Base-by-base conservation (phyloP, 805 yeast species). In the Ogataea ramenticola region DNA sequence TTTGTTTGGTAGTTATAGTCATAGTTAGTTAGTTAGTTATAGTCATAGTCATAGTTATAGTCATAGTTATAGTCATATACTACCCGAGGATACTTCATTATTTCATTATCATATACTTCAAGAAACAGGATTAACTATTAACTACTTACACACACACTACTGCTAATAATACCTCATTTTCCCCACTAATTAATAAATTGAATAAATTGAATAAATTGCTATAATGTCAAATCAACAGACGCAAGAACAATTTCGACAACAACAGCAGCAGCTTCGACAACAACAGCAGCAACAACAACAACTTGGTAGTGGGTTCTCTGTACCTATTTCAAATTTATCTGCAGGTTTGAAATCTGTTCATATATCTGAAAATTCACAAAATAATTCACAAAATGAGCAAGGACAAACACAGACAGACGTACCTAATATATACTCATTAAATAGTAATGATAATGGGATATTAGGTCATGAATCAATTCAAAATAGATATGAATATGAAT, bases 321-420 rank as follows among this genome's bases (percentile, higher is more conserved):
- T 39, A 66, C 40, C 70, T 43, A 71, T 71, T 44, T 68, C 74
- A 39, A 66, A 70, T 48, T 60, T 71, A 40, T 65, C 71, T 7
- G 76, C 74, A 3, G 76, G 76, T 16, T 62, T 71, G 46, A 68
- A 68, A 54, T 61, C 67, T 17, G 76, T 71, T 1, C 53, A 62
- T 21, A 63, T 71, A 31, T 50, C 56, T n/a, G 72, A 68, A 10
- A 24, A 24, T 10, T 10, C 27, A 21, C 50, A 51, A 37, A 49
- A 42, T 36, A 49, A 50, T 21, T 49, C 20, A 14, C 35, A 44
- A 36, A 41, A 35, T 7, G 36, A 27, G 19, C 52, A 40, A 24
- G 42, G 40, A 20, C 44, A 43, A 21, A 30, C 32, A 24, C 38
- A 46, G 34, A 52, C 44, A 27, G 50, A 52, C n/a, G n/a, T n/a